These are phyloP conservation scores for Calonectria naviculata DNA, from an alignment of 2,329 filamentous ascomycete species.

Conservation along the genomic window DNA sequence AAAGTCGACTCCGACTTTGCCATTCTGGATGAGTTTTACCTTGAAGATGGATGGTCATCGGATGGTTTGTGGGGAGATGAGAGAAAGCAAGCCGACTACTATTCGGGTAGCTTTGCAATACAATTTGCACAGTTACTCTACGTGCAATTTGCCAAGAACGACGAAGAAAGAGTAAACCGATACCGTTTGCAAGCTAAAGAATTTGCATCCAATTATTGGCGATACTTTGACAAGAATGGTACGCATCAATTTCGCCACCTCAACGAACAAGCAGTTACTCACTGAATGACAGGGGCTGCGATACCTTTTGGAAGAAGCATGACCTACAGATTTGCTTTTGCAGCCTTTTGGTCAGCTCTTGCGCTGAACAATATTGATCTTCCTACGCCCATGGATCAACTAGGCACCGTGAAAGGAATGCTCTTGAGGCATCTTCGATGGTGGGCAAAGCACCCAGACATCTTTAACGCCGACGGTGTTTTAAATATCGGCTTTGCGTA, in stretches of 20 bases:
- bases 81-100: constrained; percentile 46
- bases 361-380: constrained; percentile 53
- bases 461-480: constrained; percentile 60
- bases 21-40: constrained; percentile 56
- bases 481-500: constrained; percentile 55
- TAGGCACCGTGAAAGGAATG: constrained; percentile 57
- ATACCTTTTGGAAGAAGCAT: constrained; percentile 62
- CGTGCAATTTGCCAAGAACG: constrained; percentile 53
- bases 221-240: constrained; percentile 59
- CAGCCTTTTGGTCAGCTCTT: constrained; percentile 58
- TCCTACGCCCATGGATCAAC: constrained; percentile 46
- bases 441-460: constrained; percentile 52
- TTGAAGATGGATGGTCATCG: constrained; percentile 56
- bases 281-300: constrained; percentile 50
- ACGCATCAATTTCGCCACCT: constrained; percentile 1
- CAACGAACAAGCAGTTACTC: neutral
- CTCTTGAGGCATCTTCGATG: constrained; percentile 61
- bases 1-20: constrained; percentile 53
- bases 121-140: constrained; percentile 62
- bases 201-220: constrained; percentile 56
- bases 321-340: constrained; percentile 61
- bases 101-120: constrained; percentile 63
- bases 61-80: constrained; percentile 54
- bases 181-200: constrained; percentile 51
- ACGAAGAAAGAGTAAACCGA: constrained; percentile 47